phyloP scores from a whole-genome alignment of 2,329 filamentous ascomycete species.

The Pleomassaria siparia region DNA sequence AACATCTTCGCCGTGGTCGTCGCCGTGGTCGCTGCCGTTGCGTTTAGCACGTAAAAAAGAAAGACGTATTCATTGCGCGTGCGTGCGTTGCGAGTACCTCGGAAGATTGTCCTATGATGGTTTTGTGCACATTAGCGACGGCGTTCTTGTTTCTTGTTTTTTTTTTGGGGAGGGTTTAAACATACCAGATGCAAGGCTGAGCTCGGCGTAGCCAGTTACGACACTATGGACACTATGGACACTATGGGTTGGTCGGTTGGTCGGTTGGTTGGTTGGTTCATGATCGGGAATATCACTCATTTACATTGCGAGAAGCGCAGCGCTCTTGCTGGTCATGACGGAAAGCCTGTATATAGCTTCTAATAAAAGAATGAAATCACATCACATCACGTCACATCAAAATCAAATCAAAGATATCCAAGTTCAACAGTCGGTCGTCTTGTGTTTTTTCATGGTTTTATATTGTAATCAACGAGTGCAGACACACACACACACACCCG shows the following conservation, averaged over 20 bases:
- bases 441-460: no score
- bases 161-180: not conserved
- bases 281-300: not conserved
- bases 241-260: no score
- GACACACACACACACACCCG: no score
- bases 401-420: no score
- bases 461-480: no score
- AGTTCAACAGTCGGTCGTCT: no score
- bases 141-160: slow-evolving; percentile 18
- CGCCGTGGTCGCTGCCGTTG: slow-evolving; percentile 32
- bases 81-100: no score
- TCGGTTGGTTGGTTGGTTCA: not conserved
- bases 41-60: slow-evolving; percentile 22
- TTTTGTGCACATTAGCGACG: slow-evolving; percentile 22
- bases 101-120: not conserved
- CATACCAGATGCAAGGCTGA: no score
- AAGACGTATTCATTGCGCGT: not conserved
- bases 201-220: slow-evolving; percentile 2
- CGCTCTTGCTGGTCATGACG: slow-evolving; percentile 9
- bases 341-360: no score
- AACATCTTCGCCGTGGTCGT: slow-evolving; percentile 33
- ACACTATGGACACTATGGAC: no score
- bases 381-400: no score
- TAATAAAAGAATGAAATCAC: no score
- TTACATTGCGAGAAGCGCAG: slow-evolving; percentile 9